These are phyloP conservation scores for Aurinia saxatilis DNA, from an alignment of 345 rosid genomes.

Conservation along the genomic window DNA sequence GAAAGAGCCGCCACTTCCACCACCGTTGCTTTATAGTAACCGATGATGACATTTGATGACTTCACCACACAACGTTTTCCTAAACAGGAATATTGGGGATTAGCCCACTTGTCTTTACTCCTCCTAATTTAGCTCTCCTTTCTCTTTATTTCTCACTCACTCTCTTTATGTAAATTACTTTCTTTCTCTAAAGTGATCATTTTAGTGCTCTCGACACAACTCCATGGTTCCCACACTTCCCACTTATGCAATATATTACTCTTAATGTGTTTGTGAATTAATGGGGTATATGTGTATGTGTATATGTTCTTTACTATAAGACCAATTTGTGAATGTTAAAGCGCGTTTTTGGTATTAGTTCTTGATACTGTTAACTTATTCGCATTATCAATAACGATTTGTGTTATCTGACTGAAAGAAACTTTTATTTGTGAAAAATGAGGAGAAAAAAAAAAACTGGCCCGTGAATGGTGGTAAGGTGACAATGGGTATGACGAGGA, in stretches of 20 bases:
- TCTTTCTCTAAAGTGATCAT: constrained; percentile 34
- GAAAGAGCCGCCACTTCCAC: constrained; percentile 23
- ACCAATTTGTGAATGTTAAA: background rate
- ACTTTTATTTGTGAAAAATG: no score
- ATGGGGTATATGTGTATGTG: background rate
- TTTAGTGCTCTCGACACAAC: constrained; percentile 24
- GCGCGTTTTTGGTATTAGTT: no score
- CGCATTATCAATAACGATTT: no score
- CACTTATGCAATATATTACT: constrained; percentile 7
- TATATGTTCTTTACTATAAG: background rate
- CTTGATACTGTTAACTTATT: no score
- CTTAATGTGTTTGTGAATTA: background rate
- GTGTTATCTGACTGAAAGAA: no score
- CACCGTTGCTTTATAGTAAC: background rate
- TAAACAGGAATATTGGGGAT: constrained; percentile 19
- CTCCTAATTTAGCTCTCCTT: constrained; percentile 13
- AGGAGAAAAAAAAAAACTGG: no score
- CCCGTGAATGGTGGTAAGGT: no score
- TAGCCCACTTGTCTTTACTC: constrained; percentile 2
- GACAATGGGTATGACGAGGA: no score
- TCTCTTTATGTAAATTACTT: background rate
- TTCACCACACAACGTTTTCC: background rate
- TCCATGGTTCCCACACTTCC: constrained; percentile 25
- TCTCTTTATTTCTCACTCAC: background rate
- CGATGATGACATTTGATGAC: background rate